Evolutionary conservation across 768 basidiomycete species (phyloP).

Genomic region (Dentipellis sp.): DNA sequence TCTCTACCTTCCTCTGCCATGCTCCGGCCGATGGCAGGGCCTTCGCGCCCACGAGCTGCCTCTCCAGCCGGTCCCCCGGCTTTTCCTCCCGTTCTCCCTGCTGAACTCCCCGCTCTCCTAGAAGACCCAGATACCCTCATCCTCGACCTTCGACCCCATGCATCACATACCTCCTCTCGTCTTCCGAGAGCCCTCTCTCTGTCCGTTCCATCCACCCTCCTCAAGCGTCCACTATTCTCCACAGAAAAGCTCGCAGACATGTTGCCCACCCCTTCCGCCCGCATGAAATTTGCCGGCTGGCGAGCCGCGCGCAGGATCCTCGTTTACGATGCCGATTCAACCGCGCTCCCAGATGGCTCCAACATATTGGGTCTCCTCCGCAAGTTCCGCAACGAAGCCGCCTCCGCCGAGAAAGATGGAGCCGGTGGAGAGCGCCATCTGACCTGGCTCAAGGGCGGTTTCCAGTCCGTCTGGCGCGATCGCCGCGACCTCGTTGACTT

Average conservation of each 20-base stretch:
- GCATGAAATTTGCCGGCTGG: slow-evolving; percentile 55
- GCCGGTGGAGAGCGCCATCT: slow-evolving; percentile 34
- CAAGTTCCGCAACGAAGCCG: slow-evolving; percentile 61
- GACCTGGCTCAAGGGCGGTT: slow-evolving; percentile 77
- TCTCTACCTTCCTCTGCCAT: slow-evolving; percentile 9
- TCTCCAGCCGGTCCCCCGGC: slow-evolving; percentile 6
- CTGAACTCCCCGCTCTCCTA: slow-evolving; percentile 23
- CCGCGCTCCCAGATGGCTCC: slow-evolving; percentile 45
- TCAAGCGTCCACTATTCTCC: slow-evolving; percentile 84
- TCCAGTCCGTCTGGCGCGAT: slow-evolving; percentile 57
- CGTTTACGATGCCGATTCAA: slow-evolving; percentile 80
- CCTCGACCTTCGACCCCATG: slow-evolving; percentile 84
- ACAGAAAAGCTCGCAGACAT: slow-evolving; percentile 69
- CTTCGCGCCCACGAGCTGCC: slow-evolving; percentile 2
- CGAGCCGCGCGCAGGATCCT: slow-evolving; percentile 51
- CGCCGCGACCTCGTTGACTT: slow-evolving; percentile 43
- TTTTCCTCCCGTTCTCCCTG: slow-evolving; percentile 19
- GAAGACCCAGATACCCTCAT: slow-evolving; percentile 42
- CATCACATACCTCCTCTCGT: slow-evolving; percentile 57
- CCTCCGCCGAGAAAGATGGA: slow-evolving; percentile 16
- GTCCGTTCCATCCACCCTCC: slow-evolving; percentile 88
- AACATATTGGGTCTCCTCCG: slow-evolving; percentile 67
- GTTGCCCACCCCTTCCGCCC: slow-evolving; percentile 56
- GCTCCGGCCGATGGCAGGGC: neutral
- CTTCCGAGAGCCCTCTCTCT: slow-evolving; percentile 69